These are phyloP conservation scores for Orobanche coerulescens DNA, from an alignment of 257 asterid species.

Conservation along the genomic window DNA sequence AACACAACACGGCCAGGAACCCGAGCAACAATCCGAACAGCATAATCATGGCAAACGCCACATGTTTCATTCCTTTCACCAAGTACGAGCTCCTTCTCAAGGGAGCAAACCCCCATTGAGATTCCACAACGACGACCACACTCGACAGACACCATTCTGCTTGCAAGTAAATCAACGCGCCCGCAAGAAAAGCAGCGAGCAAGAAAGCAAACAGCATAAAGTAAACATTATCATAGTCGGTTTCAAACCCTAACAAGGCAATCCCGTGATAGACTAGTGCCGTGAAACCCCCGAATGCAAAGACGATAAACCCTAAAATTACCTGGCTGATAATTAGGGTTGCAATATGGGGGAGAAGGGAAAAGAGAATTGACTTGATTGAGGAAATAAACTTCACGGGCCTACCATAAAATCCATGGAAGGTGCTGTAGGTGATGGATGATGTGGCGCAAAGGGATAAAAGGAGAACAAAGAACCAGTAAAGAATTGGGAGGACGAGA, in stretches of 20 bases:
- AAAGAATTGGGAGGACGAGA: conserved; percentile 26
- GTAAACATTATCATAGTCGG: conserved; percentile 26
- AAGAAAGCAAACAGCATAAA: conserved; percentile 26
- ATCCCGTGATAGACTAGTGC: conserved; percentile 21
- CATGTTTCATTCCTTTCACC: conserved; percentile 61
- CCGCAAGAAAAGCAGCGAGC: conserved; percentile 15
- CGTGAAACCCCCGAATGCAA: conserved; percentile 29
- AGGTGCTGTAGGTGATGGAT: conserved; percentile 76
- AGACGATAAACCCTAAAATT: conserved; percentile 19
- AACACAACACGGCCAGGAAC: conserved; percentile 33
- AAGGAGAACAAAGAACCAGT: conserved; percentile 31
- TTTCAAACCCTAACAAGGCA: conserved; percentile 34
- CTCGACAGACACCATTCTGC: conserved; percentile 53
- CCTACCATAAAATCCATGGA: conserved; percentile 85
- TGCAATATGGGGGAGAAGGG: conserved; percentile 35
- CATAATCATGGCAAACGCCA: conserved; percentile 43
- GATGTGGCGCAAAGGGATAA: conserved; percentile 49
- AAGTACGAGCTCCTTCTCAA: conserved; percentile 55
- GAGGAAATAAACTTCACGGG: conserved; percentile 70
- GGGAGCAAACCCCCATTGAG: conserved; percentile 70
- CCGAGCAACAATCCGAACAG: conserved; percentile 39
- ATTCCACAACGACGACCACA: conserved; percentile 68
- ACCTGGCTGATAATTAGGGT: conserved; percentile 29
- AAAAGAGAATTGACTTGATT: conserved; percentile 38
- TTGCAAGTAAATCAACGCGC: conserved; percentile 37